Evolutionary conservation across 1,139 yeast species (phyloP), one percentile per base, ranked within the genome.

Genomic region (Pichia sp.): DNA sequence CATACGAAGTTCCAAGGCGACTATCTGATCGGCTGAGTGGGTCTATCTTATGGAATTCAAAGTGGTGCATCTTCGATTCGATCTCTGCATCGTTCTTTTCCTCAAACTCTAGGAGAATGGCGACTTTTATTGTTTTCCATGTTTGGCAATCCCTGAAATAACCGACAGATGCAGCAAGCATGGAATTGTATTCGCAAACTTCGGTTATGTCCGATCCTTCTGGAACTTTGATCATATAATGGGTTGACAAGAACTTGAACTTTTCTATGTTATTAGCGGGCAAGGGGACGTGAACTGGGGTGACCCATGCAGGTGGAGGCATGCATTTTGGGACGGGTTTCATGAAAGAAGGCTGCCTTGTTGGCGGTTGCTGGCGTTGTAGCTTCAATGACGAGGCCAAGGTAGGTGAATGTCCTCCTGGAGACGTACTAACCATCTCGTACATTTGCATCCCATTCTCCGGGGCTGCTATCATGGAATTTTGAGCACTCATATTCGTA

Each of bases 121-220:
- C 75, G 16, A 78, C 80, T 2, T 81, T 80, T 4, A 87, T 70
- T n/a, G 85, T 75, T 55, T 77, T 72, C 95, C 95, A 87, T 0
- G 84, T 76, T 65, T 85, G 91, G 51, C 86, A 76, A 51, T 85
- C 86, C 55, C 89, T 71, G 56, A 73, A 75, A 54, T 76, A 70
- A 12, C 77, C 76, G 0, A 77, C 85, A 48, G 75, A 72, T 0
- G 77, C 78, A 1, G 92, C 89, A 3, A 81, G 74, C 38, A 74
- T 71, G 0, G 89, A 81, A 65, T 87, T 87, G 57, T 79, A 71
- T 45, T 75, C 72, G 63, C 91, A 85, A 1, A 79, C 82, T 42
- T 81, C 83, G 5, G 73, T 66, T 14, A 83, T 66, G 29, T 73
- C 72, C 62, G 78, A 77, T 0, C 79, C 83, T 49, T 78, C 81